Base-by-base conservation (phyloP, 2,329 filamentous ascomycete genomes). In the Penicillium sp. region DNA sequence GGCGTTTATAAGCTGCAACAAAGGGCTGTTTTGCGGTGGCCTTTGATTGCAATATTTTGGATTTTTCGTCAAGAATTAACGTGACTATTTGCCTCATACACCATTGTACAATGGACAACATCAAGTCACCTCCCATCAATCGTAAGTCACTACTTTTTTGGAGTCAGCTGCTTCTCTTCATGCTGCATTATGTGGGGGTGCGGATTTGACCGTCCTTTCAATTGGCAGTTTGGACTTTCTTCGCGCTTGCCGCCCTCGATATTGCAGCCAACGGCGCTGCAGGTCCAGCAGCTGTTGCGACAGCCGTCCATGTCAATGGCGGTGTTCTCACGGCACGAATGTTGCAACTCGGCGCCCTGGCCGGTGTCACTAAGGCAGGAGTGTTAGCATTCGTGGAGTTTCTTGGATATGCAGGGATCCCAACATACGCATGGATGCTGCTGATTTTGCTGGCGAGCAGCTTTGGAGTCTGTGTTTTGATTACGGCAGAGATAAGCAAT, bases 361-460 rank as follows among this genome's bases (percentile, higher is more conserved):
- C 54, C 3, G 57, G 54, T 18, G 52, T 57, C 16, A 59, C 57
- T 7, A 59, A 59, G 23, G 49, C 57, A 1, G 57, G 54, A 2
- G 49, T 57, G 1, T n/a, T 59, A 3, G 54, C 52, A 15, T 57
- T 59, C n/a, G 49, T 59, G 1, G 57, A 59, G 23, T 57, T 59
- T 1, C 23, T 45, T 7, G 42, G 41, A 12, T 59, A 47, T 29
- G 49, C 54, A 6, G 57, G 57, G 2, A 45, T 59, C 21, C 52
- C 57, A 21, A 49, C 57, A 1, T 45, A 52, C 5, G 57, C 57
- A 16, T 59, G 54, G 57, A 46, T 57, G n/a, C 28, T 59, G 10
- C 33, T 59, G 8, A 31, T 54, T 10, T 36, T 59, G 24, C 13
- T 57, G 9, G 52, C 49, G 12, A 59, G 54, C 31, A 47, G 57